phyloP scores from a whole-genome alignment of 1,284 basidiomycete species.

The Phenoliferia sp. region DNA sequence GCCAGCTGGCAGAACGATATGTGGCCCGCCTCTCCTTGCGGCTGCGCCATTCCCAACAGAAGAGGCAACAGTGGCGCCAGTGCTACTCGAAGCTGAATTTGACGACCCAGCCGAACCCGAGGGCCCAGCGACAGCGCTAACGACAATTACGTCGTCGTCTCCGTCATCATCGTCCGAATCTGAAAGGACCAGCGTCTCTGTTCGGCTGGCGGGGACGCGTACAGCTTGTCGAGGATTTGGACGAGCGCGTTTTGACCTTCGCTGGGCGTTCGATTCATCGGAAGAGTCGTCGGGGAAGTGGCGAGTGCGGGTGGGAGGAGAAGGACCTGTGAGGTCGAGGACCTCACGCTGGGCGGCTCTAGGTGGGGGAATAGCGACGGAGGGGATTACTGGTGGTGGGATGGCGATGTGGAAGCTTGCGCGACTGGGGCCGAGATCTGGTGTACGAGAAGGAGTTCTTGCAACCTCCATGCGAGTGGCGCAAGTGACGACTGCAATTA shows the following conservation, averaged over 20 bases:
- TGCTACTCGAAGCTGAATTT: background rate
- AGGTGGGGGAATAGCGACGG: background rate
- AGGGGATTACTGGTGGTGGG: background rate
- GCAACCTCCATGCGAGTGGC: background rate
- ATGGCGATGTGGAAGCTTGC: background rate
- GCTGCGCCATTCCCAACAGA: background rate
- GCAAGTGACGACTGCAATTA: too few species aligned
- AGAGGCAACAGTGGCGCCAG: background rate
- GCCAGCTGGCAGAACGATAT: background rate
- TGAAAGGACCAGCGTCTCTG: background rate
- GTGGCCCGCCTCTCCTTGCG: background rate
- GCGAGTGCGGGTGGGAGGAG: background rate
- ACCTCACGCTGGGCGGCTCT: background rate
- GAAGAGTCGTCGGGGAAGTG: background rate
- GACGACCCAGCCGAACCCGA: background rate
- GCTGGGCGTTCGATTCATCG: background rate
- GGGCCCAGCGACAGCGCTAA: background rate
- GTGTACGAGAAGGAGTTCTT: background rate
- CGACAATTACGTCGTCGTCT: slow-evolving; percentile 2
- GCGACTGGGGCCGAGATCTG: background rate
- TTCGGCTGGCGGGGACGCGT: background rate
- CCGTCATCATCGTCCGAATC: background rate
- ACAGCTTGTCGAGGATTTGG: background rate
- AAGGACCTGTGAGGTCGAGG: background rate
- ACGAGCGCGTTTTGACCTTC: background rate